A percentile compares a stretch with the other conserved stretches of the same genome.
phyloP scores from a whole-genome alignment of 2,329 filamentous ascomycete genomes.

The Alternaria conjuncta region DNA sequence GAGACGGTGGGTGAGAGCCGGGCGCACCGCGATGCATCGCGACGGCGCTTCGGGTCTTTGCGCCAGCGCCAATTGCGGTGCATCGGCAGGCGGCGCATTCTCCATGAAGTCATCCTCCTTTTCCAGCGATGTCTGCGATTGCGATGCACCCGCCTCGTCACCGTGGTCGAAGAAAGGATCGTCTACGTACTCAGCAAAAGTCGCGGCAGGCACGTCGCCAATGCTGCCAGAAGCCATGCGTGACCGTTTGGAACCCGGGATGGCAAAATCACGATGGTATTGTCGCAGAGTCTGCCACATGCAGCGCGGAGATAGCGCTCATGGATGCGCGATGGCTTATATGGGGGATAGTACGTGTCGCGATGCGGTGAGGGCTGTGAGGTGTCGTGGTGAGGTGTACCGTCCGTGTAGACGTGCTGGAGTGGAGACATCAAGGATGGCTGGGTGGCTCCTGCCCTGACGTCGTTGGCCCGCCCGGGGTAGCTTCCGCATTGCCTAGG shows the following conservation, averaged over 20 bases:
- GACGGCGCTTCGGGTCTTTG: slow-evolving; percentile 14
- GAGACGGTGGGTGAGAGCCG: slow-evolving; percentile 44
- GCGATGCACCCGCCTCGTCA: slow-evolving; percentile 18
- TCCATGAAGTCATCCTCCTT: slow-evolving; percentile 13
- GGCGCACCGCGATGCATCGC: slow-evolving; percentile 37
- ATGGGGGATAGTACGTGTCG: background rate
- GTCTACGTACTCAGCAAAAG: slow-evolving; percentile 61
- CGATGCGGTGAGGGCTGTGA: background rate
- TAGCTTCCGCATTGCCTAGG: background rate
- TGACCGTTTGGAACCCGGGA: slow-evolving; percentile 43
- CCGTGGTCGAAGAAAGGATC: slow-evolving; percentile 27
- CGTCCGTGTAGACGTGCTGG: background rate
- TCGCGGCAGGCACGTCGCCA: slow-evolving; percentile 54
- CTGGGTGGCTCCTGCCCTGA: slow-evolving; percentile 2
- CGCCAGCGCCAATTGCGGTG: slow-evolving; percentile 17
- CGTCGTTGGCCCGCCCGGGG: background rate
- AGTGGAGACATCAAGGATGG: slow-evolving; percentile 1
- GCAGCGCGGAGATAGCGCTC: slow-evolving; percentile 34
- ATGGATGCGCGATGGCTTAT: slow-evolving; percentile 23
- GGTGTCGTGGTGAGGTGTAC: slow-evolving; percentile 1
- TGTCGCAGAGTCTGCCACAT: slow-evolving; percentile 48
- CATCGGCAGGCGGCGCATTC: slow-evolving; percentile 22
- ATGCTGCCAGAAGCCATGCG: slow-evolving; percentile 57
- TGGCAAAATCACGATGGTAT: slow-evolving; percentile 52
- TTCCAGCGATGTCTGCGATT: slow-evolving; percentile 19